A percentile compares a stretch with the other conserved stretches of the same genome.
Evolutionary conservation across 164 flowering plant genomes (phyloP).

Genomic region (Cinnamomum chago): DNA sequence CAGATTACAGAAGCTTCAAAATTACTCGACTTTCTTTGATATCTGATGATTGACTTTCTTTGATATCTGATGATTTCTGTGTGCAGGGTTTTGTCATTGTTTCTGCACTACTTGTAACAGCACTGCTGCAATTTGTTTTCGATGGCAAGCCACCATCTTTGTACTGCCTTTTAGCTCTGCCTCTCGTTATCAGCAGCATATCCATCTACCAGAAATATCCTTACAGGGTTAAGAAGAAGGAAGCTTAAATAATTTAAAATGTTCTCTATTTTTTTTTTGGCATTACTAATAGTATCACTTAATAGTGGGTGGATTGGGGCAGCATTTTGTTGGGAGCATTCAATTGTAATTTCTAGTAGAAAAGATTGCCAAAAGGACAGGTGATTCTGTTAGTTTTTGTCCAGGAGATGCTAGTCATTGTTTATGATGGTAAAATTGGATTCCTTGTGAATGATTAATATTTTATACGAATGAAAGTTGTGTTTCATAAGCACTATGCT

Average conservation of each 20-base stretch:
- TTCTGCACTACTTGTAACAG: constrained; percentile 91
- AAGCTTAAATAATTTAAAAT: constrained; percentile 23
- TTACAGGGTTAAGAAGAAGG: constrained; percentile 71
- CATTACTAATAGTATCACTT: too few relatives aligned
- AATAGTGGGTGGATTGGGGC: too few relatives aligned
- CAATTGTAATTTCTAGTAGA: too few relatives aligned
- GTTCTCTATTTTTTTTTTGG: too few relatives aligned
- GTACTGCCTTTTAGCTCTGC: constrained; percentile 77
- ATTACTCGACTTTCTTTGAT: background rate
- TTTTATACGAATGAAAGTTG: too few relatives aligned
- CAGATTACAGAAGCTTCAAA: background rate
- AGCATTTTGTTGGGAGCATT: too few relatives aligned
- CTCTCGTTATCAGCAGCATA: constrained; percentile 81
- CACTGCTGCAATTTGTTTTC: constrained; percentile 79
- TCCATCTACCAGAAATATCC: constrained; percentile 92
- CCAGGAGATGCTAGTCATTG: too few relatives aligned
- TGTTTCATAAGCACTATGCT: too few relatives aligned
- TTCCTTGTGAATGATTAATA: too few relatives aligned
- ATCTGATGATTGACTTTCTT: background rate
- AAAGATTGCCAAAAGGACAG: too few relatives aligned
- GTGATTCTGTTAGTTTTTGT: too few relatives aligned
- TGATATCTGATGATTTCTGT: background rate
- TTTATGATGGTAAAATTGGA: too few relatives aligned
- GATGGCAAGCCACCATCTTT: constrained; percentile 91
- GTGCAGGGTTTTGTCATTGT: constrained; percentile 98